Evolutionary conservation across 495 filamentous ascomycete genomes (phyloP), one percentile per base, ranked within the genome.

Genomic region (Collariella sp.): DNA sequence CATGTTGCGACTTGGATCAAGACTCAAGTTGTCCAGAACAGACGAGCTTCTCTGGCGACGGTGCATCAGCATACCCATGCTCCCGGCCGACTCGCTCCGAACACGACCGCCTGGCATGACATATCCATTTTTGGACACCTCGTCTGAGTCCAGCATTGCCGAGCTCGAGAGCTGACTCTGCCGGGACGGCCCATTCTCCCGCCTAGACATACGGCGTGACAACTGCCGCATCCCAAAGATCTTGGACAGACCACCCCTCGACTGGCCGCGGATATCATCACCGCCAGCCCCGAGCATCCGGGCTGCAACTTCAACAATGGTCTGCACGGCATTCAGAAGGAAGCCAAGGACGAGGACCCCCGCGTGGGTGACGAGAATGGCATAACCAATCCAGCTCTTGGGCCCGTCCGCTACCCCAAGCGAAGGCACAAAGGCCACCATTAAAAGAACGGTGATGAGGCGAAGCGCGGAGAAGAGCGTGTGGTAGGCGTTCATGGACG

Each of bases 401-500:
- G 88, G 74, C 0, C 83, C 80, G 60, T 90, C 82, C 2, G 80
- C 78, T 7, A 96, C 81, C 3, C 83, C 81, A 4, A 96, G 73
- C 12, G 86, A 85, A 2, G 91, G 89, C 12, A 91, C 78, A 68
- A 98, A 98, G 2, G 90, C 79, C 22, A 95, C 80, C 73, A 87
- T 91, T 19, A 98, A 73, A 29, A 97, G 76, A 35, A 93, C 81
- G 1, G 83, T 84, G 12, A 89, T 67, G 46, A 96, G 82, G 18
- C 93, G 82, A 15, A 95, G 72, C 12, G 81, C 71, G 2, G 89
- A 80, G 65, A 96, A 95, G 48, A 89, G 81, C 19, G 85, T 85
- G 58, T 98, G 91, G 61, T 94, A 96, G 5, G 86, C 77, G 63
- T 96, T 97, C 94, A 97, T 98, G n/a, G 90, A 96, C 0, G 94